Evolutionary conservation across 768 basidiomycete genomes (phyloP), one percentile per base, ranked within the genome.

Genomic region (Pleurotus platypus): DNA sequence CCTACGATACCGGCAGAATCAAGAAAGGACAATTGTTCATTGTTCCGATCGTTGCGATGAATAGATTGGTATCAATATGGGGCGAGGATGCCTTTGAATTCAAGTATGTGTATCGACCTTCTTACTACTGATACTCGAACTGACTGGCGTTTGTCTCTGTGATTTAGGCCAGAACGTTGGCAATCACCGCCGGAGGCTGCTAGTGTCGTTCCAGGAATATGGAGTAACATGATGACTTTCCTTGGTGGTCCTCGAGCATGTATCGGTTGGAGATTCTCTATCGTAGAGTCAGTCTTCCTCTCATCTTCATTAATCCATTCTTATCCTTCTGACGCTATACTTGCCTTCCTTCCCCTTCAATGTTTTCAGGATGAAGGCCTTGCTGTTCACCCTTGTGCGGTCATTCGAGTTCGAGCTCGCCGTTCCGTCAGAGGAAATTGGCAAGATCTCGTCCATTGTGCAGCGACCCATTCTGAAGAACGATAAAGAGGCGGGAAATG

Each of bases 91-190:
- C 84, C 0, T 49, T 57, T n/a, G 79, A 83, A 47, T 90, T 88
- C 75, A 81, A 67, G 85, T 84, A 55, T 49, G 76, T 55, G 16
- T 26, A 15, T n/a, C 9, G 37, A 13, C 20, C 9, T 24, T 45
- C 53, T 43, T 26, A 26, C 4, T 26, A 26, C 1, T 45, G 16
- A 20, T 56, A 61, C 66, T 53, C 42, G 59, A 62, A 48, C 58
- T 42, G 47, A 50, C 27, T 58, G 57, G 60, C 64, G 61, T 63
- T 65, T 66, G 42, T 24, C 4, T 0, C 16, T 12, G 2, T 24
- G 9, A 27, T 18, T n/a, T 53, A 88, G 84, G 61, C 87, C 87
- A 0, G 87, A 88, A 60, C 75, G 87, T 0, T 90, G 87, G 87
- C 64, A 71, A 13, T 62, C 71, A 2, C 37, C 74, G 7, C 83